Evolutionary conservation across 164 flowering plant genomes (phyloP), one percentile per base, ranked within the genome.

Genomic region (Litsea cubeba): DNA sequence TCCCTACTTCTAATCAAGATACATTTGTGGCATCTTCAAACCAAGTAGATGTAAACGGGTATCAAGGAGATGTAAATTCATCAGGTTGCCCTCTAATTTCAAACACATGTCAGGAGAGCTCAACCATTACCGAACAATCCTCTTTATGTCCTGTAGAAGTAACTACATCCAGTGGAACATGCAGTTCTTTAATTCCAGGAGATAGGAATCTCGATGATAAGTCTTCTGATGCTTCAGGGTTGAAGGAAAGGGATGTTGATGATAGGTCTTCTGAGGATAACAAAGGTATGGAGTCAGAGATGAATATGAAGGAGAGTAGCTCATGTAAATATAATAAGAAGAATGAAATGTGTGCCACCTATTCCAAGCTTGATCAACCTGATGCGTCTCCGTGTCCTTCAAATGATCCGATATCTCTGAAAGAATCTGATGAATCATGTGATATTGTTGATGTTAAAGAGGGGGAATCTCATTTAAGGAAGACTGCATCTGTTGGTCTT

Each of bases 401-500:
- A 23, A 76, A 50, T 77, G 74, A 72, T 74, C 72, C 51, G 71
- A 72, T 79, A 20, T 26, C 75, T 57, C 40, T 46, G 62, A 76
- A 7, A 15, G 81, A 81, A 72, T 30, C 81, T 70, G 40, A 65
- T 49, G 51, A 71, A 35, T 72, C 71, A 69, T 75, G 64, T 28
- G 70, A 76, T 51, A 20, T 35, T 81, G 60, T 15, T 54, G 82
- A 63, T 32, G 71, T 72, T 66, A 77, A 81, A n/a, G 79, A 79
- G 65, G 76, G 18, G 12, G 83, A 74, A 6, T 22, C 46, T 3
- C 60, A 35, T 72, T 18, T 18, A 23, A 69, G 74, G 58, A 69
- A 65, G 72, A 67, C 64, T 23, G 22, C 35, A 15, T 54, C 65
- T 17, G 51, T 62, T 72, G 76, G 51, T 74, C 71, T 49, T 35